Evolutionary conservation across 2,329 filamentous ascomycete genomes (phyloP), one percentile per base, ranked within the genome.

Genomic region (Pseudophaeomoniella oleicola): DNA sequence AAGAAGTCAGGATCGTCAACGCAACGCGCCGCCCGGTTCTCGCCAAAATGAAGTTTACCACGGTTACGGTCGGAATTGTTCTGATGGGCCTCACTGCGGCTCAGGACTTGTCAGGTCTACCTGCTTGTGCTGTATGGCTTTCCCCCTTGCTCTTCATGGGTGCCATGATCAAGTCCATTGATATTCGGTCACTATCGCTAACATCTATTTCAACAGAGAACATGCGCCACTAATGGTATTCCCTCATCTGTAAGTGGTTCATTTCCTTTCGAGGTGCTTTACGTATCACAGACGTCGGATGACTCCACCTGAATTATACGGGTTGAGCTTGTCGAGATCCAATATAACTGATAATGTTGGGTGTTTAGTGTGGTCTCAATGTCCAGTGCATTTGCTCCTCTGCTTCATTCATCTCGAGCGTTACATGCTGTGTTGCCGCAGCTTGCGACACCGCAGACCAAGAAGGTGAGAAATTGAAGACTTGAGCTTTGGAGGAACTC

Each of bases 341-440:
- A 13, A 13, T 13, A 29, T 29, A 29, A 29, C 22, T 29, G 22
- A 10, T 29, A 29, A 29, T 29, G 13, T 10, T 13, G 10, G 13
- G 13, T 29, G 22, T 13, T 29, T 13, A 19, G 14, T 34, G 32
- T 17, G 18, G 18, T 19, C 14, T 15, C 17, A 17, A 34, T 18
- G 14, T 18, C 13, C 16, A 19, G 13, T 34, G 32, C 32, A 34
- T 34, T n/a, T 34, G 32, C 32, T 17, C 32, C 6, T 34, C 32
- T 9, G 13, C 4, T 18, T 19, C 10, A 4, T 34, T 34, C 32
- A 34, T 34, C 19, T 13, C 4, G n/a, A 19, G 32, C 32, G 18
- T 34, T n/a, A 34, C 32, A 4, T 34, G 32, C 32, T 34, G 32
- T 19, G 32, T 34, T 13, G 32, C 18, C 17, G 17, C 10, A 4